A percentile compares a stretch with the other conserved stretches of the same genome.
phyloP scores from a whole-genome alignment of 2,329 filamentous ascomycete genomes.

The Ascochyta lentis region DNA sequence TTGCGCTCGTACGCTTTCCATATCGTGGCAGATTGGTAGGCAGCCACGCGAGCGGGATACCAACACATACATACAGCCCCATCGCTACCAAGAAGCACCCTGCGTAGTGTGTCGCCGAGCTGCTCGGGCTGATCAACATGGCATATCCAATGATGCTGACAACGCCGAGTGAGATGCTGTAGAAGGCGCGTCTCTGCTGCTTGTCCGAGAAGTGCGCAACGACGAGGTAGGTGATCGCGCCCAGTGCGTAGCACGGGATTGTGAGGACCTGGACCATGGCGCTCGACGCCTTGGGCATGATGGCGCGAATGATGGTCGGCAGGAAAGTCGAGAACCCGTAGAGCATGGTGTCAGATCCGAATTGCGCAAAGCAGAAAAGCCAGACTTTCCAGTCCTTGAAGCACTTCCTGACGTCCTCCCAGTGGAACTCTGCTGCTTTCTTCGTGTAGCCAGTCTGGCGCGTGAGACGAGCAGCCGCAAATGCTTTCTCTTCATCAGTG shows the following conservation, averaged over 20 bases:
- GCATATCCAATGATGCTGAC: slow-evolving; percentile 73
- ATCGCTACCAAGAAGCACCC: slow-evolving; percentile 78
- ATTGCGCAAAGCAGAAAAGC: slow-evolving; percentile 72
- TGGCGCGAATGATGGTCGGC: slow-evolving; percentile 76
- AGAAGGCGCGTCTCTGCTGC: slow-evolving; percentile 69
- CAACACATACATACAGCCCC: slow-evolving; percentile 70
- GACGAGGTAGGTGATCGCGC: slow-evolving; percentile 71
- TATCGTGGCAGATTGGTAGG: slow-evolving; percentile 75
- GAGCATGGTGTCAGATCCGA: slow-evolving; percentile 77
- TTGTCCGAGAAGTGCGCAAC: slow-evolving; percentile 72
- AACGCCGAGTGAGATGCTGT: slow-evolving; percentile 66
- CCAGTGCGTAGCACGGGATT: slow-evolving; percentile 77
- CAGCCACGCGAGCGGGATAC: slow-evolving; percentile 64
- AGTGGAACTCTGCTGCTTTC: slow-evolving; percentile 62
- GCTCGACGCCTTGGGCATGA: slow-evolving; percentile 66
- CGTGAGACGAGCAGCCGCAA: slow-evolving; percentile 60
- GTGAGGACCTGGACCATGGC: slow-evolving; percentile 77
- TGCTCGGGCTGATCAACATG: slow-evolving; percentile 66
- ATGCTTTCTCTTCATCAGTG: slow-evolving; percentile 62
- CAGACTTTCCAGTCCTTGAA: slow-evolving; percentile 80
- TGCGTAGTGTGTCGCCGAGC: slow-evolving; percentile 72
- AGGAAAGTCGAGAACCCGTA: slow-evolving; percentile 81
- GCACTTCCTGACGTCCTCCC: slow-evolving; percentile 69
- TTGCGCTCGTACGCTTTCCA: slow-evolving; percentile 76
- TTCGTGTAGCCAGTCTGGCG: slow-evolving; percentile 58